phyloP scores from a whole-genome alignment of 1,284 basidiomycete species.

The Caloboletus firmus region DNA sequence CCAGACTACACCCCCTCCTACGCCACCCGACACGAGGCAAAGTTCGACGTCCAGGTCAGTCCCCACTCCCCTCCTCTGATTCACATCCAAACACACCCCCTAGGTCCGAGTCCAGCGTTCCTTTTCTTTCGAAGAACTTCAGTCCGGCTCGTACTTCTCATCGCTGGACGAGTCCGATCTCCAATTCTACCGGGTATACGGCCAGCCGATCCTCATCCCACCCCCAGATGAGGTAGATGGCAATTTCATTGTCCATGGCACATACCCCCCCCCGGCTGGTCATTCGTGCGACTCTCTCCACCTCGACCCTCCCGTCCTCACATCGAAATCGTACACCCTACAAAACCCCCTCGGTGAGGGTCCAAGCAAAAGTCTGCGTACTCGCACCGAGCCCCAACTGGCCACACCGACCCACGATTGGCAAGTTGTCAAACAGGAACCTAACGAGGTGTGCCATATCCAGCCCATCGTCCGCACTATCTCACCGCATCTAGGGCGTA shows the following conservation, averaged over 20 bases:
- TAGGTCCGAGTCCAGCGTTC: conserved; percentile 34
- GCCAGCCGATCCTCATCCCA: conserved; percentile 36
- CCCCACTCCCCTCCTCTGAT: not conserved
- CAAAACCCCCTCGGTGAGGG: conserved; percentile 28
- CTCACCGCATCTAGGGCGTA: conserved; percentile 19
- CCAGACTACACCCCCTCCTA: not conserved
- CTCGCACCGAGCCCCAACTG: not conserved
- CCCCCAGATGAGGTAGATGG: conserved; percentile 17
- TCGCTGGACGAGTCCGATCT: conserved; percentile 34
- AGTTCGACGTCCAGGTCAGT: conserved; percentile 30
- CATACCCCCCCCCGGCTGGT: too few species aligned
- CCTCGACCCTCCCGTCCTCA: not conserved
- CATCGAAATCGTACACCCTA: conserved; percentile 35
- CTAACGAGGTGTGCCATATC: conserved; percentile 23
- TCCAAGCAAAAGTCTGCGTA: not conserved
- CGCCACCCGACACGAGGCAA: conserved; percentile 15
- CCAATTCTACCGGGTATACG: conserved; percentile 35
- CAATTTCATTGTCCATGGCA: conserved; percentile 20
- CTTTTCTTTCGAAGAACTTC: conserved; percentile 36
- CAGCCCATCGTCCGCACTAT: not conserved
- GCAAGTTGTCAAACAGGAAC: conserved; percentile 28
- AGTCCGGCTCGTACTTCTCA: conserved; percentile 34
- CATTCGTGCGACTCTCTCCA: conserved; percentile 10
- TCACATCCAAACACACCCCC: conserved; percentile 1
- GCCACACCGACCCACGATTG: conserved; percentile 15